A percentile compares a stretch with the other conserved stretches of the same genome.
These are phyloP conservation scores for Reutealis trisperma DNA, from an alignment of 345 rosid genomes.

Conservation along the genomic window DNA sequence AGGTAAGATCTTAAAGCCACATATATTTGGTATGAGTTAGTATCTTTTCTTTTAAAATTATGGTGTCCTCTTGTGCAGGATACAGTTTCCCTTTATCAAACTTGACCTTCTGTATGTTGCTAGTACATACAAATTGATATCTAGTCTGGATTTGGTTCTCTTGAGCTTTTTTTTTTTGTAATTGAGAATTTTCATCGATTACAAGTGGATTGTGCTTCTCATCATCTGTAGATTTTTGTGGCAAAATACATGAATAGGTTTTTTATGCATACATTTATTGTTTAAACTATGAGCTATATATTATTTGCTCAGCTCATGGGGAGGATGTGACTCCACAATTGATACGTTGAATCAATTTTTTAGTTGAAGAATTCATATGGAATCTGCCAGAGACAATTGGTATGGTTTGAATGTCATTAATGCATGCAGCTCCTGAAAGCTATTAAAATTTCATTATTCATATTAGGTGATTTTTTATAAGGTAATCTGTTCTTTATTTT, in stretches of 20 bases:
- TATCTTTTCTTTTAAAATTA: not conserved
- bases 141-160: not conserved
- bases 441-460: too few species aligned
- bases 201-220: not conserved
- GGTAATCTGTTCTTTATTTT: not conserved
- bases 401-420: not conserved
- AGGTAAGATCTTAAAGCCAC: constrained; percentile 47
- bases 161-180: not conserved
- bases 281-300: not conserved
- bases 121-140: not conserved
- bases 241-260: not conserved
- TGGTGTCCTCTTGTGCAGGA: not conserved
- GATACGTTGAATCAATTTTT: not conserved
- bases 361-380: not conserved
- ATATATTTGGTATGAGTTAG: constrained; percentile 9
- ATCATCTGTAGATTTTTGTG: not conserved
- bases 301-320: not conserved
- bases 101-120: constrained; percentile 4
- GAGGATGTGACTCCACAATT: not conserved
- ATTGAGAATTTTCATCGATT: not conserved
- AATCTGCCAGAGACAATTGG: not conserved
- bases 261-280: not conserved
- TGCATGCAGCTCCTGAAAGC: not conserved
- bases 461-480: too few species aligned
- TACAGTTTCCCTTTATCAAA: not conserved